Percentiles rank a stretch among this genome's conserved stretches.
phyloP scores from a whole-genome alignment of 345 rosid species.

The Lepidium sativum region DNA sequence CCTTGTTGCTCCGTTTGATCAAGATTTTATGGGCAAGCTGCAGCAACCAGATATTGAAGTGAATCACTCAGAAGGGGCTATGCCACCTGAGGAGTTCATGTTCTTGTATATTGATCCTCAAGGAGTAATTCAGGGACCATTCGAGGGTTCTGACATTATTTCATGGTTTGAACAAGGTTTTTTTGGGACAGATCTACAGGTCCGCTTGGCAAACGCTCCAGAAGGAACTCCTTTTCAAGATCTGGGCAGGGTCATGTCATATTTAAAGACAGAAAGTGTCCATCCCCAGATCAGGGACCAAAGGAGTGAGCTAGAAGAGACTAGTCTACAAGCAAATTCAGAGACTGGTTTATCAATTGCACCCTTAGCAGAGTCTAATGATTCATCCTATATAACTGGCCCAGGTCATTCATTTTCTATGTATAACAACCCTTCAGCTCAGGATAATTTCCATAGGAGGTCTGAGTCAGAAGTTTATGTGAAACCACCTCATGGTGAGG shows the following conservation, averaged over 20 bases:
- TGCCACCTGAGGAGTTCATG: constrained; percentile 50
- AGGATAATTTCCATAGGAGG: constrained; percentile 26
- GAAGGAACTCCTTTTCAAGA: constrained; percentile 66
- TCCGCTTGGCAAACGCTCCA: constrained; percentile 62
- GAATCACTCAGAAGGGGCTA: constrained; percentile 18
- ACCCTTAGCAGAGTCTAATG: constrained; percentile 26
- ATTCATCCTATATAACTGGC: constrained; percentile 21
- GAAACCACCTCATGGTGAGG: constrained; percentile 25
- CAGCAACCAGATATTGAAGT: constrained; percentile 17
- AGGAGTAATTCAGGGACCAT: constrained; percentile 81
- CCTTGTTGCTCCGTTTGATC: constrained; percentile 28
- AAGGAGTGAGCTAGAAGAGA: constrained; percentile 30
- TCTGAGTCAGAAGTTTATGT: constrained; percentile 39
- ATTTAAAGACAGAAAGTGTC: constrained; percentile 31
- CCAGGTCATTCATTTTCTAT: background rate
- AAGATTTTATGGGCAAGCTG: constrained; percentile 15
- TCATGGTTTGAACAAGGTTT: constrained; percentile 90
- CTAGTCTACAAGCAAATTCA: constrained; percentile 30
- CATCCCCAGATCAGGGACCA: constrained; percentile 12
- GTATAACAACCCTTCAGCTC: constrained; percentile 22
- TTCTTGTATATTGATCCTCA: constrained; percentile 85
- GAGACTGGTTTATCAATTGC: constrained; percentile 31
- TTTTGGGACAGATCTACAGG: constrained; percentile 77
- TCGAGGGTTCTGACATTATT: constrained; percentile 62
- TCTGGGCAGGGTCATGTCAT: constrained; percentile 62